These are phyloP conservation scores for Aegle marmelos DNA, from an alignment of 345 rosid genomes.

Conservation along the genomic window DNA sequence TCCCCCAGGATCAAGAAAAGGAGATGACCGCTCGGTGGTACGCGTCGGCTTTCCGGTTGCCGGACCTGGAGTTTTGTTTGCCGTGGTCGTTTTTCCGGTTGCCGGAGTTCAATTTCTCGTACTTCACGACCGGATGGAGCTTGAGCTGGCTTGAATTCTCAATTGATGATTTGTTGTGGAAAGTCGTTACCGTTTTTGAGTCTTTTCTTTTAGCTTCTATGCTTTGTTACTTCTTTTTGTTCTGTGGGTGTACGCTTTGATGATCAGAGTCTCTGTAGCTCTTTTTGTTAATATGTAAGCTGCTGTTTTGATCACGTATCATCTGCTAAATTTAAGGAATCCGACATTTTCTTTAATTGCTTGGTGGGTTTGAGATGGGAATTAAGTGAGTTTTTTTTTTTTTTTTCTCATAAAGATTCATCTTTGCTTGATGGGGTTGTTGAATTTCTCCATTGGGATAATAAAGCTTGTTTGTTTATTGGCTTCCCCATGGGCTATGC, in stretches of 20 bases:
- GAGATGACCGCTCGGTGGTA: constrained; percentile 23
- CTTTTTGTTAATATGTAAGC: background rate
- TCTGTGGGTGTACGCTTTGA: constrained; percentile 81
- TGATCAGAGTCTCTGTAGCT: constrained; percentile 4
- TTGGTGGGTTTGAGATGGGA: background rate
- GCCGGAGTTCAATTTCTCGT: constrained; percentile 54
- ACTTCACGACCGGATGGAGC: constrained; percentile 5
- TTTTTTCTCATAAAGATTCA: background rate
- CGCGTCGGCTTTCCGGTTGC: constrained; percentile 38
- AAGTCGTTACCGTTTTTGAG: constrained; percentile 53
- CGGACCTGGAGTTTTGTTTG: constrained; percentile 37
- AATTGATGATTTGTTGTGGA: constrained; percentile 71
- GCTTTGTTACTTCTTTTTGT: constrained; percentile 73
- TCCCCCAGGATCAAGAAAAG: background rate
- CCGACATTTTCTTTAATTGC: background rate
- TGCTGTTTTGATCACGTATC: background rate
- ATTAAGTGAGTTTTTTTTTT: background rate
- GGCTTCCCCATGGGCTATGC: too few species aligned
- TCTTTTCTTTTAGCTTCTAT: constrained; percentile 64
- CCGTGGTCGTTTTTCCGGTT: constrained; percentile 29
- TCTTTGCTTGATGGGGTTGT: background rate
- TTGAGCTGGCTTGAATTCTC: constrained; percentile 34
- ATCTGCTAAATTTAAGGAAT: too few species aligned
- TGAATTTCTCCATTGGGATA: background rate
- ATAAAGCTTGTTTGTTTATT: background rate